Evolutionary conservation across 306 rosid genomes (phyloP).

Genomic region (Medicago lupulina): DNA sequence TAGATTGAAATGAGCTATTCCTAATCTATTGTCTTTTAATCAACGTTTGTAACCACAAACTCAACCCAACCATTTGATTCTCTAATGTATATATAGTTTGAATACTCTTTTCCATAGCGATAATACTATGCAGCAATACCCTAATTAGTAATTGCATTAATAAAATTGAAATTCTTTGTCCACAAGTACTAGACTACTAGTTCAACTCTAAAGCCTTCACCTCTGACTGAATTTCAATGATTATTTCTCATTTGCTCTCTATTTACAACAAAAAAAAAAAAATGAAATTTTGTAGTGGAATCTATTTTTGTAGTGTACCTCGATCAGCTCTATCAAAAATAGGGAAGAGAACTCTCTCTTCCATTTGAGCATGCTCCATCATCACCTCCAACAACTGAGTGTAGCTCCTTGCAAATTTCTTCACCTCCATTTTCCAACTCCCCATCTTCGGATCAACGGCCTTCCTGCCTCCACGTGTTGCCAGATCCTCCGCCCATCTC

Average conservation of each 20-base stretch:
- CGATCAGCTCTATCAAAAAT: slow-evolving; percentile 72
- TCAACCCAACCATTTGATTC: no score
- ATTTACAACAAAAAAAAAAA: no score
- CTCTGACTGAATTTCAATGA: no score
- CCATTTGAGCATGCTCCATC: slow-evolving; percentile 93
- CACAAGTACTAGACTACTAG: no score
- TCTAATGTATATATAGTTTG: no score
- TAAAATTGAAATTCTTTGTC: no score
- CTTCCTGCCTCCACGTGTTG: slow-evolving; percentile 65
- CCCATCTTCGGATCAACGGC: slow-evolving; percentile 69
- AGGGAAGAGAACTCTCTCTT: slow-evolving; percentile 75
- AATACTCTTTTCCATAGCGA: no score
- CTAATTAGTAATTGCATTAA: not conserved
- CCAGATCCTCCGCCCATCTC: slow-evolving; percentile 77
- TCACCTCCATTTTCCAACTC: slow-evolving; percentile 70
- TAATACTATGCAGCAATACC: no score
- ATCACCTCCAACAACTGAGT: slow-evolving; percentile 72
- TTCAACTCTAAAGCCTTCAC: no score
- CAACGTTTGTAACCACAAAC: not conserved
- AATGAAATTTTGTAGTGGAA: not conserved
- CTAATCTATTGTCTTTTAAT: no score
- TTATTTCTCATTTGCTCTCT: no score
- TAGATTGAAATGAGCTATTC: no score
- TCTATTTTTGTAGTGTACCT: slow-evolving; percentile 41
- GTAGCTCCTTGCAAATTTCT: slow-evolving; percentile 68